Base-by-base conservation (phyloP, 331 rosid species). In the Dryas integrifolia region DNA sequence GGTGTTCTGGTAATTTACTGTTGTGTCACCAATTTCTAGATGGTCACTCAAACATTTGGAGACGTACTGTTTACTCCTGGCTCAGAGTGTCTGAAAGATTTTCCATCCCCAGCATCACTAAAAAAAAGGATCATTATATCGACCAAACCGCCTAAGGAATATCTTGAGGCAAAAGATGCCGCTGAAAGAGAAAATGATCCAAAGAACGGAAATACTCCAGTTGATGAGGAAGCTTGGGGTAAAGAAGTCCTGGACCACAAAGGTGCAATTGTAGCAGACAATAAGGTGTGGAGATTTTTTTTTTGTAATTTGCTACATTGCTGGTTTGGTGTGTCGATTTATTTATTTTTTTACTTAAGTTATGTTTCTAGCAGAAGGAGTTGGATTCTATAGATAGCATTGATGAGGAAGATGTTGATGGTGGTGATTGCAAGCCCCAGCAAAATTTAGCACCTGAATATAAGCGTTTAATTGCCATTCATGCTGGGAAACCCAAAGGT, bases 401-500 rank as follows among this genome's bases (percentile, higher is more conserved):
- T 7, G 87, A 81, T 12, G 95, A 80, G 65, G 92, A 85, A 5
- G 89, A 85, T 48, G 13, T 4, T 66, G 92, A 85, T 61, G 82
- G 77, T 58, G 81, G 52, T 43, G 90, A 81, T 65, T 38, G 12
- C 51, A 88, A 74, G 72, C 39, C 67, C 4, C 60, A 69, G 18
- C 85, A 86, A 50, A 30, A 67, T 76, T 76, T 39, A 43, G 86
- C 96, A 46, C 86, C 87, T 51, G 91, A 89, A 59, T 95, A 95
- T 68, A 88, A 80, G 73, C 85, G 82, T 72, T 81, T 95, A 72
- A 95, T 95, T 67, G 96, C 99, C 79, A 87, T 95, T 92, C 99
- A 95, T 89, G 96, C 99, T 58, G 97, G 99, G 72, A 92, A 92
- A 78, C 99, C 99, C 55, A 92, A 95, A 87, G 99, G 99, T 82